phyloP scores from a whole-genome alignment of 306 rosid genomes.

The Vicia faba region DNA sequence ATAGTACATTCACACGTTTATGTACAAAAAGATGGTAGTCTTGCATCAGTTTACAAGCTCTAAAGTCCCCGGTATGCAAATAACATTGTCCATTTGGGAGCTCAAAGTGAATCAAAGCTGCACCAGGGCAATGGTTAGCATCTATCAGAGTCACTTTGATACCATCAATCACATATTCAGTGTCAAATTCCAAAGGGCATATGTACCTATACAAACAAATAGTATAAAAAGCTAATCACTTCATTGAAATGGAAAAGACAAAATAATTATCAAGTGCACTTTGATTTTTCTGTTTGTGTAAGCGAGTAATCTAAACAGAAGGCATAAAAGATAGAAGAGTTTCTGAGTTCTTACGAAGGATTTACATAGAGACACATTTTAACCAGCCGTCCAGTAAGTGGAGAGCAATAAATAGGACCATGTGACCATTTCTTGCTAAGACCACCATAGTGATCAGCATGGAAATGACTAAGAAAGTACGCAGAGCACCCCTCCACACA shows the following conservation, averaged over 20 bases:
- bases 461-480: conserved; percentile 60
- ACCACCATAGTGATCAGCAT: conserved; percentile 57
- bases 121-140: conserved; percentile 66
- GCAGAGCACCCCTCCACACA: conserved; percentile 51
- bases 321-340: conserved; percentile 10
- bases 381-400: conserved; percentile 51
- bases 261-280: conserved; percentile 3
- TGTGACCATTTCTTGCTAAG: conserved; percentile 61
- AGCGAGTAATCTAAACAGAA: conserved; percentile 15
- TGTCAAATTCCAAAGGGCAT: conserved; percentile 48
- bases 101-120: conserved; percentile 55
- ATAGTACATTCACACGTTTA: conserved; percentile 53
- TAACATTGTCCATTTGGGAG: conserved; percentile 51
- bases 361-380: conserved; percentile 55
- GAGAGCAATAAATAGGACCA: conserved; percentile 61
- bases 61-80: conserved; percentile 64
- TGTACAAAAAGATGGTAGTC: conserved; percentile 41
- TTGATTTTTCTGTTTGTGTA: conserved; percentile 1
- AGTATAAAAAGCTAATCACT: conserved; percentile 9
- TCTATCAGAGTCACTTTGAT: conserved; percentile 55
- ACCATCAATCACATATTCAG: conserved; percentile 45
- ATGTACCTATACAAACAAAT: conserved; percentile 46
- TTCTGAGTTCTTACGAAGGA: conserved; percentile 44
- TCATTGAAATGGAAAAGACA: conserved; percentile 18
- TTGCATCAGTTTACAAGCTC: conserved; percentile 57